Evolutionary conservation across 257 asterid species (phyloP).

Genomic region (Solanum lycopersicoides): DNA sequence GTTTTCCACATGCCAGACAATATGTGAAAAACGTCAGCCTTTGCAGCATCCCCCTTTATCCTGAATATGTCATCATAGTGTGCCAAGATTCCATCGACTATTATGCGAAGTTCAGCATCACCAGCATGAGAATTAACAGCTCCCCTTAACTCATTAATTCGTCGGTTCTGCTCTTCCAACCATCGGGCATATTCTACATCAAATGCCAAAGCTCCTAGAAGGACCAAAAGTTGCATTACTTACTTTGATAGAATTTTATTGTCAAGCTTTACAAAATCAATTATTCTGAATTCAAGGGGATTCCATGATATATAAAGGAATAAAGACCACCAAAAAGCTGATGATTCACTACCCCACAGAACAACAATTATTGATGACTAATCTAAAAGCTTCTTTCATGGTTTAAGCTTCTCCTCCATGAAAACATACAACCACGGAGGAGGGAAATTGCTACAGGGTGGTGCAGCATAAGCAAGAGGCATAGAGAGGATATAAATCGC

Average conservation of each 20-base stretch:
- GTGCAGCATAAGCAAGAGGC: neutral
- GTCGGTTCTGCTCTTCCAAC: slow-evolving; percentile 89
- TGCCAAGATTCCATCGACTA: slow-evolving; percentile 76
- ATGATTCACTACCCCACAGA: neutral
- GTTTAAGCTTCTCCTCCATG: neutral
- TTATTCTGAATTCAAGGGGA: neutral
- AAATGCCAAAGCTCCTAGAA: slow-evolving; percentile 91
- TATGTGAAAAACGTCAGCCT: slow-evolving; percentile 87
- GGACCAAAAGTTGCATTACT: neutral
- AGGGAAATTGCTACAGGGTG: neutral
- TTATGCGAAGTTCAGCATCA: slow-evolving; percentile 86
- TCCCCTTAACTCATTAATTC: slow-evolving; percentile 87
- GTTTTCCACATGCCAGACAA: slow-evolving; percentile 99
- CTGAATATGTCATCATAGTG: slow-evolving; percentile 86
- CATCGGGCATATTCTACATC: slow-evolving; percentile 96
- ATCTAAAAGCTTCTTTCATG: neutral
- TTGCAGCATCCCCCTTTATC: slow-evolving; percentile 93
- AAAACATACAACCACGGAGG: neutral
- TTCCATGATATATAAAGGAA: neutral
- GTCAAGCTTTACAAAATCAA: neutral
- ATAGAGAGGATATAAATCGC: neutral
- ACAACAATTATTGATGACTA: neutral
- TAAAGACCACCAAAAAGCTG: neutral
- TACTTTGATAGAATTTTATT: neutral
- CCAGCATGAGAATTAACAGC: slow-evolving; percentile 95